Evolutionary conservation across 83 land plant species (phyloP), one percentile per base, ranked within the genome.

Genomic region (Picea mariana): DNA sequence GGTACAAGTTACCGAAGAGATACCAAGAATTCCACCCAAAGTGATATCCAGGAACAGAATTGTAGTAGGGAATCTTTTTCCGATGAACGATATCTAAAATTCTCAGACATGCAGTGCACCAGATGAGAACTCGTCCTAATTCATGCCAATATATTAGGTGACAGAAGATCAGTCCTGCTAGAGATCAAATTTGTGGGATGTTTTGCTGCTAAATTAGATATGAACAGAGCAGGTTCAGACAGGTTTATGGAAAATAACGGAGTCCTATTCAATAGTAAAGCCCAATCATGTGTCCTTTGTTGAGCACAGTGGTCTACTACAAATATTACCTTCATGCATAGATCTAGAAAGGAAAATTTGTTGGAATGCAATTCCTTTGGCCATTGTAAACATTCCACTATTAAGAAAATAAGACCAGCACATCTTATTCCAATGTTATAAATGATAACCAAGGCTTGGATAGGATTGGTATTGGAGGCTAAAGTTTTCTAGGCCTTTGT

Each of bases 351-450:
- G 76, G 44, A 40, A 40, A 18, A 72, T 8, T 72, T 42, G 76
- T 9, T 72, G n/a, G 23, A 72, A 40, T 6, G 72, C 40, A 31
- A 15, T 16, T 69, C n/a, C 34, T 69, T 69, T 69, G 15, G 16
- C 12, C 75, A 38, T 69, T 69, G 34, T 44, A 69, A 40, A 44
- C 49, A 17, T 69, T 69, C 75, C 75, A 69, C 26, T 67, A 27
- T 26, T 21, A 31, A 8, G 40, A 6, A 6, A 67, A 67, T 67
- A 13, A 12, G 31, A 31, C 16, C 75, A 69, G 18, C 75, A 31
- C 44, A 69, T 69, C 44, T 17, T n/a, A 69, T 15, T 12, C 1
- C 47, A 69, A 69, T 17, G 72, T 68, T 69, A 38, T 11, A 69
- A 69, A 69, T 38, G 20, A 69, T 69, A 38, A 69, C n/a, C 9